Evolutionary conservation across 441 rosid species (phyloP).

Genomic region (Viola pubescens): DNA sequence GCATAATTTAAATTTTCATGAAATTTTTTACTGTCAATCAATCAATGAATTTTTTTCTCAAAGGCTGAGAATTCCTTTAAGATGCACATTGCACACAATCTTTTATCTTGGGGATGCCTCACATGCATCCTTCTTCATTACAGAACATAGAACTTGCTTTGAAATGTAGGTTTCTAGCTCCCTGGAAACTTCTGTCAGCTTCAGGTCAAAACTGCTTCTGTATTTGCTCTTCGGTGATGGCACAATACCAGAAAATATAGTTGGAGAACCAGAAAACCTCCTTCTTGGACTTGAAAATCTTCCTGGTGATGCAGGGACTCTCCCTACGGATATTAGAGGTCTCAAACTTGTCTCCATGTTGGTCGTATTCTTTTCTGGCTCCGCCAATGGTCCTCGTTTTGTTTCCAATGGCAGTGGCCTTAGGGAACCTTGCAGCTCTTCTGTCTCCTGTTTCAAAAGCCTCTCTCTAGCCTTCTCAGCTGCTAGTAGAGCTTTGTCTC

Average conservation of each 20-base stretch:
- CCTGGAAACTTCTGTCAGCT: conserved; percentile 75
- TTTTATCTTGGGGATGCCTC: conserved; percentile 60
- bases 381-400: conserved; percentile 55
- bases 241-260: conserved; percentile 28
- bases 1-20: too few relatives aligned
- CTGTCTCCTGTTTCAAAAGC: conserved; percentile 43
- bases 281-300: conserved; percentile 76
- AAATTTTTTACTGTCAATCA: conserved; percentile 19
- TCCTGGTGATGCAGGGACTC: conserved; percentile 51
- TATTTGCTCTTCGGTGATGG: conserved; percentile 78
- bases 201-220: conserved; percentile 76
- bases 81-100: neutral
- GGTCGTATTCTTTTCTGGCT: conserved; percentile 32
- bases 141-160: conserved; percentile 77
- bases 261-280: conserved; percentile 65
- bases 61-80: conserved; percentile 38
- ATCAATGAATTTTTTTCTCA: conserved; percentile 41
- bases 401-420: conserved; percentile 81
- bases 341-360: conserved; percentile 33
- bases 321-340: conserved; percentile 41
- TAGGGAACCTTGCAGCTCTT: conserved; percentile 35
- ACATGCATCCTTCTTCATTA: conserved; percentile 56
- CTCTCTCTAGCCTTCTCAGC: conserved; percentile 85
- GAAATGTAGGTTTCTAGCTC: conserved; percentile 89
- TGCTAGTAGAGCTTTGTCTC: conserved; percentile 74